Evolutionary conservation across 1,284 basidiomycete species (phyloP), one percentile per base, ranked within the genome.

Genomic region (Coniferiporia weirii): DNA sequence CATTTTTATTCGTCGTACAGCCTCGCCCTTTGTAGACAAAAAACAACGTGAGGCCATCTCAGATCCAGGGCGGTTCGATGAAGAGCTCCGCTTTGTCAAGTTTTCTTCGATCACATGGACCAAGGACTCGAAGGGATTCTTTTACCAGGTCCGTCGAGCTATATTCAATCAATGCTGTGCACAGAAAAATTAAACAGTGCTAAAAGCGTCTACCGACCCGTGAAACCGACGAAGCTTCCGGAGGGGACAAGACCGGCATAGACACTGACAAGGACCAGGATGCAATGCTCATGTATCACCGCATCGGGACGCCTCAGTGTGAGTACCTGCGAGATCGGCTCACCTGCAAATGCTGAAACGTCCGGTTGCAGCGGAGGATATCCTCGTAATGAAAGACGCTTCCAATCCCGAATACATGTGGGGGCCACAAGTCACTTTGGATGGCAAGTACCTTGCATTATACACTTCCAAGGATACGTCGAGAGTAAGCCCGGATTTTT

Each of bases 81-180:
- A 93, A 51, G 84, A 85, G 63, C 73, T 93, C 60, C 78, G 83
- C 57, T 87, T 82, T 67, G 87, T 89, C 65, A 93, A 93, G 69
- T 92, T 91, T 71, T 86, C 85, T 0, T 71, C 72, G 9, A 78
- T 91, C 53, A 74, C 75, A 35, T 93, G 91, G 91, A 83, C 84
- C 7, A 80, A 83, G 58, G 89, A 92, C 69, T 85, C 82, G 58
- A 84, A 83, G 63, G 89, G 90, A 0, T 91, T 93, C 71, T 90
- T 91, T 73, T 93, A 93, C 70, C 88, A 91, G 75, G 87, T 87
- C 64, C 48, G 68, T 62, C 9, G 15, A 45, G 45, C 55, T 46
- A 27, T 55, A 32, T 27, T 22, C 64, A 40, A 20, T 56, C 44
- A 7, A 45, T 38, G 12, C 38, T 32, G 27, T 27, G 27, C 27